phyloP scores from a whole-genome alignment of 2,329 filamentous ascomycete species.

The Ceratocystis harringtonii region DNA sequence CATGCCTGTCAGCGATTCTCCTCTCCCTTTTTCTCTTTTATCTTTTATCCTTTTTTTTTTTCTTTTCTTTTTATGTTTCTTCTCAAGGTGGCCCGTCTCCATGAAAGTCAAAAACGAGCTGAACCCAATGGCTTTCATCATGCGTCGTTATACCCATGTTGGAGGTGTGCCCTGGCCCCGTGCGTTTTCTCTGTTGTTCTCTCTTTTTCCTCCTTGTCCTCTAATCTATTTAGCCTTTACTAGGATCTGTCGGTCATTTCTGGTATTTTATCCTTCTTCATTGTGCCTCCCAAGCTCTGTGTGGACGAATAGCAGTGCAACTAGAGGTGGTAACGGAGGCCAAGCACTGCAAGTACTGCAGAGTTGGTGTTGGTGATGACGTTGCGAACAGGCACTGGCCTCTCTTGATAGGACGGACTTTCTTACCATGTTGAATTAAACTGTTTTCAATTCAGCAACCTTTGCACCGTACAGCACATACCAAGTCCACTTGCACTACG shows the following conservation, averaged over 20 bases:
- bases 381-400: too few species aligned
- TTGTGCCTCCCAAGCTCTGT: not conserved
- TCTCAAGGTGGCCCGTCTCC: not conserved
- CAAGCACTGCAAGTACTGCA: too few species aligned
- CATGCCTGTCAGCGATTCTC: not conserved
- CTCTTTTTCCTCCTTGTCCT: conserved; percentile 7
- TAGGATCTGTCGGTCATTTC: not conserved
- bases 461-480: too few species aligned
- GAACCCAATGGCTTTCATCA: not conserved
- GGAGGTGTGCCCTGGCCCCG: not conserved
- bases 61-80: not conserved
- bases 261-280: not conserved
- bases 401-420: too few species aligned
- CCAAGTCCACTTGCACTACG: too few species aligned
- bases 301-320: not conserved
- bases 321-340: too few species aligned
- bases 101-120: not conserved
- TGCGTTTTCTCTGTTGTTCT: not conserved
- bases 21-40: not conserved
- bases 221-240: not conserved
- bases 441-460: too few species aligned
- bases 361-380: too few species aligned
- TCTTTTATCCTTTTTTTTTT: too few species aligned
- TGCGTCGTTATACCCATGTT: not conserved
- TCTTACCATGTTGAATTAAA: too few species aligned